Evolutionary conservation across 2,329 filamentous ascomycete genomes (phyloP), one percentile per base, ranked within the genome.

Genomic region (Waltergamsia citrina): DNA sequence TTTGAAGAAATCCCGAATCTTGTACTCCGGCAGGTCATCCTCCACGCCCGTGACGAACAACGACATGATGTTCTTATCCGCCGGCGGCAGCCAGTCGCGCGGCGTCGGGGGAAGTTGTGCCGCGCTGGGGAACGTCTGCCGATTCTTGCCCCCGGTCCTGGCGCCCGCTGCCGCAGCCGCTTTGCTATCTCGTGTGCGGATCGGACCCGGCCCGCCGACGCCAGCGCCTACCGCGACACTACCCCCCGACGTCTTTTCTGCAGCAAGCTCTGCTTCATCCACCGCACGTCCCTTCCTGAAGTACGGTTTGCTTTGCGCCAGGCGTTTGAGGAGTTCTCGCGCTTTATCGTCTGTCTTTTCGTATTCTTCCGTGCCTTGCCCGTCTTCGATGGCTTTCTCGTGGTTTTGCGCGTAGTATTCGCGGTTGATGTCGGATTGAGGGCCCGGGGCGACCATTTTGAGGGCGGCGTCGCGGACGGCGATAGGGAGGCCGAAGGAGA

Each of bases 381-480:
- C 92, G 46, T 96, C 88, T 51, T 96, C 88, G 32, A 98, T 87
- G 40, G 93, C 86, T 50, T 81, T 84, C 63, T 96, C 90, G 58
- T 96, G 88, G 53, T 96, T 92, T 55, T 98, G 92, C 11, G 92
- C 92, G 57, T 94, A 98, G 60, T 92, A 98, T 60, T 98, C 88
- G 46, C 92, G 70, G 63, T 98, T 98, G 57, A 98, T 85, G 36
- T 85, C 82, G 54, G 85, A 94, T 42, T 86, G 76, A 1, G 92
- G 92, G 0, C 92, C 92, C 0, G 92, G 88, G 1, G 90, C 88
- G 27, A 96, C 85, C 83, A 98, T 94, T 67, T 96, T 96, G 42
- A 98, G 69, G 5, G 93, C 92, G 4, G 92, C 92, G 66, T 98
- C 92, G 52, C 92, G 79, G 38, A 98, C 85, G 11, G 88, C 84